Base-by-base conservation (phyloP, 371 early-diverging fungal genomes). In the Haplosporangium sp. region DNA sequence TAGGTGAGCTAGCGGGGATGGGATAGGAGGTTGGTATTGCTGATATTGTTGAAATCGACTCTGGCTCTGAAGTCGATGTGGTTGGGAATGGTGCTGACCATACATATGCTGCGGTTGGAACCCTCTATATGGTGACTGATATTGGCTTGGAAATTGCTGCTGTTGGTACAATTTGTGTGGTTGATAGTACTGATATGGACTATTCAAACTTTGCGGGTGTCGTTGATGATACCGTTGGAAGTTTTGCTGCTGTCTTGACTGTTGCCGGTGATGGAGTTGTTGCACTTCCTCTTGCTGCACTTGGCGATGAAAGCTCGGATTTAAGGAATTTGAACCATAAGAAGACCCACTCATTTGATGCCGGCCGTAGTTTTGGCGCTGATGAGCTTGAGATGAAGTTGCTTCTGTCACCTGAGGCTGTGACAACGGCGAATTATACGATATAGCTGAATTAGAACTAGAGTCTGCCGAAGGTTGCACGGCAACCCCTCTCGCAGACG, bases 41-140 rank as follows among this genome's bases (percentile, higher is more conserved):
- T 56, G 65, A 15, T 65, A 57, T 19, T 65, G 56, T 13, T 56
- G 52, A 55, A 13, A 10, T 55, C 55, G 55, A 13, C 8, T 55
- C 20, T 55, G 34, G 17, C 34, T 11, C 35, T 63, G 52, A 4
- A 20, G 11, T 17, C 38, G 42, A 17, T 53, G 19, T 9, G 39
- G 7, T n/a, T 38, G 56, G 11, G 35, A 35, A 19, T 45, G 66
- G 15, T 42, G 58, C 15, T 56, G 58, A 6, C 19, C 17, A n/a
- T 40, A 40, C 59, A n/a, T 4, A 39, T 38, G 17, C 17, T n/a
- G 59, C 11, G 15, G 59, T 7, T 37, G 40, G 10, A 17, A 11
- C 9, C 8, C 8, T 19, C n/a, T 17, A 8, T 39, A n/a, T 59
- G 59, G 19, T 19, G 63, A 8, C 13, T 40, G 50, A 4, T n/a